Evolutionary conservation across 768 basidiomycete species (phyloP).

Genomic region (Hortiboletus campestris): DNA sequence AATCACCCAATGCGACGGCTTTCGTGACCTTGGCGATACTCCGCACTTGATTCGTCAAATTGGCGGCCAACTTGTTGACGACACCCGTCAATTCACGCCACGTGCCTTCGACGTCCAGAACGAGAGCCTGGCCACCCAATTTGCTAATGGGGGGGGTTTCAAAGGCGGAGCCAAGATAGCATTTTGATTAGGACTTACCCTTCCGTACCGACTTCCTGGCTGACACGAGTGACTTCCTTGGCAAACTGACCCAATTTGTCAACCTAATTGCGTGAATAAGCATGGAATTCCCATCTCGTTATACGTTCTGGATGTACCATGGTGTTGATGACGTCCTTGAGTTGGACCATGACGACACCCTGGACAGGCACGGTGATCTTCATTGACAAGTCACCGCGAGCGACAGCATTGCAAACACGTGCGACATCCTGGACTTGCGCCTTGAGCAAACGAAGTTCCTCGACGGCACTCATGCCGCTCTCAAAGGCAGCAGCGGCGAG

Average conservation of each 20-base stretch:
- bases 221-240: slow-evolving; percentile 84
- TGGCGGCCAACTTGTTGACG: slow-evolving; percentile 78
- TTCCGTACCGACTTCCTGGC: slow-evolving; percentile 82
- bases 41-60: slow-evolving; percentile 62
- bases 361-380: slow-evolving; percentile 80
- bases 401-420: slow-evolving; percentile 78
- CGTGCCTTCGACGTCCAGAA: slow-evolving; percentile 87
- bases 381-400: slow-evolving; percentile 70
- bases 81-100: slow-evolving; percentile 83
- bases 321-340: slow-evolving; percentile 75
- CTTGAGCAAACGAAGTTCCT: slow-evolving; percentile 76
- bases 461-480: slow-evolving; percentile 64
- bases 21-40: slow-evolving; percentile 63
- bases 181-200: slow-evolving; percentile 40
- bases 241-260: slow-evolving; percentile 84
- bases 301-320: slow-evolving; percentile 41
- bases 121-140: slow-evolving; percentile 83
- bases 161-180: slow-evolving; percentile 15
- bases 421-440: slow-evolving; percentile 84
- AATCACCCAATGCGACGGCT: slow-evolving; percentile 83
- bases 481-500: slow-evolving; percentile 55
- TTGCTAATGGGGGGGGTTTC: slow-evolving; percentile 40
- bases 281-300: not conserved
- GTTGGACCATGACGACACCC: slow-evolving; percentile 75
- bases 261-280: slow-evolving; percentile 39